A percentile compares a stretch with the other conserved stretches of the same genome.
Conservation (phyloP, 176 grass and related monocot species). For the Musa troglodytarum region DNA sequence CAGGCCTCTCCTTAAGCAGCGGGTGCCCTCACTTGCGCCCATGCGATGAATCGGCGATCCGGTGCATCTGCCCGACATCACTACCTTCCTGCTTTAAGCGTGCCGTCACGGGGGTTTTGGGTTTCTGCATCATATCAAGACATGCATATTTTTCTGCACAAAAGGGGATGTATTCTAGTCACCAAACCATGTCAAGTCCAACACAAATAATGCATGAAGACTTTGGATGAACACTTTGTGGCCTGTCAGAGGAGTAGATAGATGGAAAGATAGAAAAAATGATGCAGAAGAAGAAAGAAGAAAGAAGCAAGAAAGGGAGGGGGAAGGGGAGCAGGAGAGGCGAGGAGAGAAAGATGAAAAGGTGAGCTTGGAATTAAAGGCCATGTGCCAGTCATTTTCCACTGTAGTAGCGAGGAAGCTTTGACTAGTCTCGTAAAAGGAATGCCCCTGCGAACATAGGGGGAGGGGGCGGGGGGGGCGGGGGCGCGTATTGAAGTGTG, state of each 20-base stretch:
- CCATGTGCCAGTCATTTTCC: conserved; percentile 11
- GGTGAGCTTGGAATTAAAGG: conserved; percentile 10
- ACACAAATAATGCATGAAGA: neutral
- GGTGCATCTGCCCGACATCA: neutral
- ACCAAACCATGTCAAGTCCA: conserved; percentile 2
- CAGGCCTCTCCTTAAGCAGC: neutral
- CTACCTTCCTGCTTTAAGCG: neutral
- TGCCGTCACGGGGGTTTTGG: neutral
- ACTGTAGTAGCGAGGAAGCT: conserved; percentile 2
- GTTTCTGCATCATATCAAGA: conserved; percentile 7
- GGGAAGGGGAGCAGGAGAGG: neutral
- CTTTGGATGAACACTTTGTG: neutral
- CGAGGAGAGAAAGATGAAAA: neutral
- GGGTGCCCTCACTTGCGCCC: neutral
- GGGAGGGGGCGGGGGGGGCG: too few relatives aligned
- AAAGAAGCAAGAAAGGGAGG: neutral
- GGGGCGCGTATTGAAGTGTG: neutral
- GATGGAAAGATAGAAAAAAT: too few relatives aligned
- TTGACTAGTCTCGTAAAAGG: conserved; percentile 10
- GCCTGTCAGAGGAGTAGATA: neutral
- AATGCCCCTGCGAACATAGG: neutral
- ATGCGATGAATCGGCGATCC: neutral
- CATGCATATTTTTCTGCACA: neutral
- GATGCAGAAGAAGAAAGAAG: neutral
- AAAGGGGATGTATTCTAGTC: conserved; percentile 7